Base-by-base conservation (phyloP, 495 filamentous ascomycete species). In the Daldinia loculata region DNA sequence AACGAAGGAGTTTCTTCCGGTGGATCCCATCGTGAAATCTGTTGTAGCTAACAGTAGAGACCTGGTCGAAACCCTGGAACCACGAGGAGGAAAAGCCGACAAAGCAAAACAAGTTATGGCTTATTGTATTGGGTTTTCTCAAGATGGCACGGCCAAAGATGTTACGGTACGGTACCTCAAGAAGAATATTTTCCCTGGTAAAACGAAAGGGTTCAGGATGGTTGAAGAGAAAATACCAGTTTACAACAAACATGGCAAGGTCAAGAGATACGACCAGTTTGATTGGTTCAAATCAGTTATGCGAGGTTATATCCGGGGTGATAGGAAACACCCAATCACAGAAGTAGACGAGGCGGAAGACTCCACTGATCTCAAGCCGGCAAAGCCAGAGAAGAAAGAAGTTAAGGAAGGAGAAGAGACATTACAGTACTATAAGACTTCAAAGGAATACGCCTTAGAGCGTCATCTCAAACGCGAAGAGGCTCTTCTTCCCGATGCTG, bases 391-490 rank as follows among this genome's bases (percentile, higher is more conserved):
- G 68, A 92, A 89, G 75, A 90, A 90, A 69, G 90, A 92, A 61
- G 78, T 89, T 38, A 89, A 91, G 70, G 87, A 88, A 52, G 88
- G 85, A n/a, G 90, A 93, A 73, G 89, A 91, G 69, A 95, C 93
- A 0, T 82, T 97, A 0, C 92, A 95, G 76, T 93, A 89, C 75
- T 92, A 96, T 77, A 95, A 94, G 66, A 85, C 88, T n/a, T 95
- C 92, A 4, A 86, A 91, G 9, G 91, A 97, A 22, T 97, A 90
- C 71, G 89, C 95, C 4, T 85, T 99, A 4, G 91, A 92, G 72
- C 87, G 95, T 14, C 95, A 98, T 77, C 85, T 98, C 32, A 92
- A 91, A 68, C 89, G 95, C 59, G 96, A 99, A 78, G 95, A 99
- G 81, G 95, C 95, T 3, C 81, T 99, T 9, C 81, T 86, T 9